Evolutionary conservation across 768 basidiomycete species (phyloP).

Genomic region (Tricholoma terreum): DNA sequence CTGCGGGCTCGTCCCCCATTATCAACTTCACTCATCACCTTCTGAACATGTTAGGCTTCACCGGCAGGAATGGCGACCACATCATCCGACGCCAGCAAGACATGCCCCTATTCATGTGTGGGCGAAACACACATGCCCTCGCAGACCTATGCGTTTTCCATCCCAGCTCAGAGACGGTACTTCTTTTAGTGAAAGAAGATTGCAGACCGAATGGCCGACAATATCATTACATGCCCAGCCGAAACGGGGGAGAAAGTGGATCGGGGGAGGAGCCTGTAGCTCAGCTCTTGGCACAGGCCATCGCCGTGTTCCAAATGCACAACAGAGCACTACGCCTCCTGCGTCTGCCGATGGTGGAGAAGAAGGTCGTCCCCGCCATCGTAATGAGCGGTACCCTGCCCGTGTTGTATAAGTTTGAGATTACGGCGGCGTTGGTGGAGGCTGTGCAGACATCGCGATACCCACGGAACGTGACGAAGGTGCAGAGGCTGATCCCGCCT

Average conservation of each 20-base stretch:
- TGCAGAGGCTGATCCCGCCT: constrained; percentile 7
- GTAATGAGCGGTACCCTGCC: constrained; percentile 16
- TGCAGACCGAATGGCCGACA: background rate
- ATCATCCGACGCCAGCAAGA: constrained; percentile 13
- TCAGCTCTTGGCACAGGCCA: constrained; percentile 17
- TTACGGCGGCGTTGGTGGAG: constrained; percentile 15
- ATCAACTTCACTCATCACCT: constrained; percentile 11
- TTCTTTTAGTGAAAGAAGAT: constrained; percentile 13
- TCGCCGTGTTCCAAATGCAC: constrained; percentile 17
- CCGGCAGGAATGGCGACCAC: constrained; percentile 5
- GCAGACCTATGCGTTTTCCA: constrained; percentile 16
- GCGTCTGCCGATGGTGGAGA: constrained; percentile 14
- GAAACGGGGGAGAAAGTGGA: background rate
- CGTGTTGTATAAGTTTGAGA: constrained; percentile 14
- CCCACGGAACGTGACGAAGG: constrained; percentile 9
- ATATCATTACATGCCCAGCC: background rate
- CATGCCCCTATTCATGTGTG: constrained; percentile 20
- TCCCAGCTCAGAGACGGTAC: constrained; percentile 4
- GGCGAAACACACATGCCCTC: constrained; percentile 13
- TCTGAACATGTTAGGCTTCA: constrained; percentile 14
- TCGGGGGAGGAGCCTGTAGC: constrained; percentile 6
- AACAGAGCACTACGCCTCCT: constrained; percentile 14
- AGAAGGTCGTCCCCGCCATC: constrained; percentile 10
- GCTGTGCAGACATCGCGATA: constrained; percentile 17
- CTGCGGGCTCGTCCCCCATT: constrained; percentile 6